Percentiles rank a stretch among this genome's conserved stretches.
Conservation (phyloP, 2,329 filamentous ascomycete species). For the Botrytis tulipae region DNA sequence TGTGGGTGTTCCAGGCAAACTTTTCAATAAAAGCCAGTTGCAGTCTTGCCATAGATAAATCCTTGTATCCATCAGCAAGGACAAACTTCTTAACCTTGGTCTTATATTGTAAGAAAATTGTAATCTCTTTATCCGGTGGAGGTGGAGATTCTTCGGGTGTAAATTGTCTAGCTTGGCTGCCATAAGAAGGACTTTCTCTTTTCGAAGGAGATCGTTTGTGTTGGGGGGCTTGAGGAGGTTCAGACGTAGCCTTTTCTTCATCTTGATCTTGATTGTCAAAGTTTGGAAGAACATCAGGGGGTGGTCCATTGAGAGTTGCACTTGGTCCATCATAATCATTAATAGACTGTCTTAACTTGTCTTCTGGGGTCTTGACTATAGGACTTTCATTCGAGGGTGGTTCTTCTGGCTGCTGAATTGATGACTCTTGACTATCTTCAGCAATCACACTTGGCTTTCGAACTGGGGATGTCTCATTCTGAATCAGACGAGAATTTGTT, state of each 20-base stretch:
- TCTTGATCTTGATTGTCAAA: slow-evolving; percentile 25
- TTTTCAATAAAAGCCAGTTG: slow-evolving; percentile 98
- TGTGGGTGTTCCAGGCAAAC: slow-evolving; percentile 97
- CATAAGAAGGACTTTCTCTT: slow-evolving; percentile 7
- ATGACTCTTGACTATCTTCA: slow-evolving; percentile 45
- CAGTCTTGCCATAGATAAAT: slow-evolving; percentile 80
- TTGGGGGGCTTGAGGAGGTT: slow-evolving; percentile 28
- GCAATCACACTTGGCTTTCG: slow-evolving; percentile 60
- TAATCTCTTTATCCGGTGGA: slow-evolving; percentile 76
- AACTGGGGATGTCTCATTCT: slow-evolving; percentile 59
- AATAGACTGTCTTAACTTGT: slow-evolving; percentile 47
- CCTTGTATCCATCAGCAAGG: slow-evolving; percentile 76
- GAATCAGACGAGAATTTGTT: slow-evolving; percentile 42
- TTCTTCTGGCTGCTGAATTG: slow-evolving; percentile 41
- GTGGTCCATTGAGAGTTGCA: slow-evolving; percentile 59
- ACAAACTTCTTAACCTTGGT: slow-evolving; percentile 97
- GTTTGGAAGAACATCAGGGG: slow-evolving; percentile 49
- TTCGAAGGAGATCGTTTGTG: slow-evolving; percentile 20
- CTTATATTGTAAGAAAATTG: slow-evolving; percentile 93
- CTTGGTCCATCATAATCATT: slow-evolving; percentile 43
- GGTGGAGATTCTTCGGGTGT: slow-evolving; percentile 65
- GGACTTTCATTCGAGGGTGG: slow-evolving; percentile 39
- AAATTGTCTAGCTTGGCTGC: slow-evolving; percentile 51
- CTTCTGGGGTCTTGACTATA: slow-evolving; percentile 56
- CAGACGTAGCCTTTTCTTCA: slow-evolving; percentile 15